These are phyloP conservation scores for Mortierella antarctica DNA, from an alignment of 192 early-diverging fungal genomes.

Conservation along the genomic window DNA sequence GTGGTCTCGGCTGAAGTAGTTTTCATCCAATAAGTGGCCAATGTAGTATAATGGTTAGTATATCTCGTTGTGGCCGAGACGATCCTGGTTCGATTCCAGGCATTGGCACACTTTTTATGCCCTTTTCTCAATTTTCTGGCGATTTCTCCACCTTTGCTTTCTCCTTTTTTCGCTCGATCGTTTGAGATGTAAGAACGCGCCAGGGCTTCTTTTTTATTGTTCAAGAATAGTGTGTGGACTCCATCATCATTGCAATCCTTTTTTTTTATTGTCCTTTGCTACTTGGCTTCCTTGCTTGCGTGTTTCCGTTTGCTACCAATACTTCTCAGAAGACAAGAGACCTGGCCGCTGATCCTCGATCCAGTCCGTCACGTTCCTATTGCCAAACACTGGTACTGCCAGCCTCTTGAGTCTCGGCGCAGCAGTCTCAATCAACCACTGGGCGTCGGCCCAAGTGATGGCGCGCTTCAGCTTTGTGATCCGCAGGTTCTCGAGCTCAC, in stretches of 20 bases:
- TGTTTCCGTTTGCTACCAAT: background rate
- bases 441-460: conserved; percentile 19
- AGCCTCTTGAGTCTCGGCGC: conserved; percentile 15
- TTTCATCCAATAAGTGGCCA: background rate
- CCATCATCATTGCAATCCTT: background rate
- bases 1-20: no score
- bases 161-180: background rate
- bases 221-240: background rate
- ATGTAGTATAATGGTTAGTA: conserved; percentile 43
- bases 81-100: conserved; percentile 49
- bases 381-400: conserved; percentile 26
- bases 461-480: conserved; percentile 28
- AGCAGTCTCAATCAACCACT: conserved; percentile 36
- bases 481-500: conserved; percentile 18
- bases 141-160: background rate
- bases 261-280: background rate
- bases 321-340: conserved; percentile 26
- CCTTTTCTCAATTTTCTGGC: background rate
- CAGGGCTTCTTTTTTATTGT: background rate
- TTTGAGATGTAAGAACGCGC: background rate
- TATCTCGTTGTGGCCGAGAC: conserved; percentile 49
- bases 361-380: conserved; percentile 14
- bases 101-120: conserved; percentile 21
- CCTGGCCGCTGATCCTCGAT: conserved; percentile 31
- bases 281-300: no score